Evolutionary conservation across 352 stramenopile genomes (phyloP), one percentile per base, ranked within the genome.

Genomic region (Pythium aquatile): DNA sequence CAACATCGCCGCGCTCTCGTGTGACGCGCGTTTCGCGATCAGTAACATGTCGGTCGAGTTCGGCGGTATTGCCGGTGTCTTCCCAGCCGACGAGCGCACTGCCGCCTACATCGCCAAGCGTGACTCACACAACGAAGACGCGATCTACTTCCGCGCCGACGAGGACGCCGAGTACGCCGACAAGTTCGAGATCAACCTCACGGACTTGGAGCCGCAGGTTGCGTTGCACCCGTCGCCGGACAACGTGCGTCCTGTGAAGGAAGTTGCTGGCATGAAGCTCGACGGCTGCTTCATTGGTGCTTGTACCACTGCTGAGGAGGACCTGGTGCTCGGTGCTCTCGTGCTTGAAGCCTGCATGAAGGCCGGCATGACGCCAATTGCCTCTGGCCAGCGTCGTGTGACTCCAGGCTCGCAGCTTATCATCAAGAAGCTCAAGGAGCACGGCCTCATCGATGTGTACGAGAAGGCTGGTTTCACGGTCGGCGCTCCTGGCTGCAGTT

Each of bases 31-130:
- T 14, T 95, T 95, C 55, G 85, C 86, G 17, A 92, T 95, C 60
- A 77, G 66, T 51, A 95, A 95, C 79, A 95, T 95, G 86, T 88
- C 81, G 48, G 82, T 84, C 42, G 86, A 95, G 68, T 95, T 93
- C 63, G 86, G 86, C 26, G 86, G 84, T 28, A 95, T 95, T 51
- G 86, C 86, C 17, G 86, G 86, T 30, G 81, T 95, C 46, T 95
- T 95, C 73, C 79, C 83, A 6, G 84, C 79, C 1, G 86, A 95
- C 58, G 84, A 81, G 55, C 77, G 73, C 65, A 95, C 83, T 33
- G 82, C 83, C 16, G 85, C 83, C 32, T 94, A 93, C 79, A 86
- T 94, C 70, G 77, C 76, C 58, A 83, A 80, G 61, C 83, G 85
- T 24, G 68, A 75, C 17, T 80, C 82, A 30, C 85, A 94, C 76